Conservation (phyloP, 305 asterid genomes). For the Fraxinus sp. region DNA sequence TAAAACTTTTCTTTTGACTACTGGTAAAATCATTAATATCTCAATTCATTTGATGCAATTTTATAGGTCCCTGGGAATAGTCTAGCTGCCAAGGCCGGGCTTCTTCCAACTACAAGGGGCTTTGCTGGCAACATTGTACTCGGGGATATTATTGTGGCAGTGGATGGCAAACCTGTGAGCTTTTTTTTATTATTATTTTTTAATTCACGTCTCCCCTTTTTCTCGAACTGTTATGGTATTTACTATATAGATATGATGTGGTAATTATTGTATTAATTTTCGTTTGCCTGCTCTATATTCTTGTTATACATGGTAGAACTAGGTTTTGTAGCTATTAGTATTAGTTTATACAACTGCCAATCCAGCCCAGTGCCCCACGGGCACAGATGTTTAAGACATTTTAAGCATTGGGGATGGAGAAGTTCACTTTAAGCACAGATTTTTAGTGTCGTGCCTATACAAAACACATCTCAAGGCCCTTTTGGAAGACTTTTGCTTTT, state of each 20-base stretch:
- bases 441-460: neutral
- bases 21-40: neutral
- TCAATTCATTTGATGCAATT: conserved; percentile 13
- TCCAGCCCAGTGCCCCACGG: neutral
- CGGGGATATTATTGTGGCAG: conserved; percentile 83
- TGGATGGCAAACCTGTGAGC: conserved; percentile 73
- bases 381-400: neutral
- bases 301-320: neutral
- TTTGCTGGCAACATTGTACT: conserved; percentile 91
- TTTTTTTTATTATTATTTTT: neutral
- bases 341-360: neutral
- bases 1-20: neutral
- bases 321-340: neutral
- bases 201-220: neutral
- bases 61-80: conserved; percentile 73
- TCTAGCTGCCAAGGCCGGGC: conserved; percentile 76
- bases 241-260: neutral
- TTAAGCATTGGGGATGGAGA: neutral
- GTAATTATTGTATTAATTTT: neutral
- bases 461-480: neutral
- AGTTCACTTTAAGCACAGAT: neutral
- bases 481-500: neutral
- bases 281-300: neutral
- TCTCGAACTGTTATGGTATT: neutral
- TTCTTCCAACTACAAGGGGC: conserved; percentile 82